Conservation (phyloP, 2,329 filamentous ascomycete genomes). For the Penicillium sp. region DNA sequence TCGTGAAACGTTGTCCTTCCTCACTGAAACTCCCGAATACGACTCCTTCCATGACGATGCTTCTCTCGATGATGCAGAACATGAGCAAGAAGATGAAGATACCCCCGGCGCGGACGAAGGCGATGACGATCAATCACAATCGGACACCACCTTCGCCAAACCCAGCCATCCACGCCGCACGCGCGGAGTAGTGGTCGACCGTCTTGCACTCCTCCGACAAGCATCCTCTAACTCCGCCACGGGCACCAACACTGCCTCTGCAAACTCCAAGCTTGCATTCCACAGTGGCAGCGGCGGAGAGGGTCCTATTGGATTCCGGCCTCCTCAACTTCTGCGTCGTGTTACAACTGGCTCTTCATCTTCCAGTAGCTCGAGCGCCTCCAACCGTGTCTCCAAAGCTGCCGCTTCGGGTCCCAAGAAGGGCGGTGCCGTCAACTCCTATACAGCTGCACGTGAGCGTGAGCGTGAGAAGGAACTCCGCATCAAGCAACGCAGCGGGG, state of each 20-base stretch:
- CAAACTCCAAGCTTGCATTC: constrained; percentile 37
- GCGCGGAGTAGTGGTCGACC: constrained; percentile 46
- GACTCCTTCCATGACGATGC: constrained; percentile 57
- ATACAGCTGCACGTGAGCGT: constrained; percentile 55
- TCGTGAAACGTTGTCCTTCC: constrained; percentile 75
- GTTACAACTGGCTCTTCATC: constrained; percentile 33
- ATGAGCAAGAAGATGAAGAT: constrained; percentile 21
- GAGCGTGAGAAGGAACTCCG: constrained; percentile 57
- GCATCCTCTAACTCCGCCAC: constrained; percentile 46
- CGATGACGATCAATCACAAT: constrained; percentile 24
- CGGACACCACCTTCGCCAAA: constrained; percentile 30
- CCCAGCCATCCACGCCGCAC: constrained; percentile 41
- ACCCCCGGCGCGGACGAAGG: constrained; percentile 19
- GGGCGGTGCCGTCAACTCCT: constrained; percentile 60
- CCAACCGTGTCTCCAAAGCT: constrained; percentile 31
- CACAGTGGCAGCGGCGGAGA: constrained; percentile 25
- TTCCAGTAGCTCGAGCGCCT: constrained; percentile 21
- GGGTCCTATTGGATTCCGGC: constrained; percentile 34
- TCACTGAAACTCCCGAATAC: constrained; percentile 68
- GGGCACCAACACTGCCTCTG: constrained; percentile 20
- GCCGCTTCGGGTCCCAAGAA: constrained; percentile 55
- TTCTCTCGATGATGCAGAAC: constrained; percentile 45
- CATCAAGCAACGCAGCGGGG: constrained; percentile 49
- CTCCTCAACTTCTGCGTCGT: constrained; percentile 34
- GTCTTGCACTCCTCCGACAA: constrained; percentile 46